These are phyloP conservation scores for Monosporozyma servazzii DNA, from an alignment of 805 yeast genomes.

Conservation along the genomic window DNA sequence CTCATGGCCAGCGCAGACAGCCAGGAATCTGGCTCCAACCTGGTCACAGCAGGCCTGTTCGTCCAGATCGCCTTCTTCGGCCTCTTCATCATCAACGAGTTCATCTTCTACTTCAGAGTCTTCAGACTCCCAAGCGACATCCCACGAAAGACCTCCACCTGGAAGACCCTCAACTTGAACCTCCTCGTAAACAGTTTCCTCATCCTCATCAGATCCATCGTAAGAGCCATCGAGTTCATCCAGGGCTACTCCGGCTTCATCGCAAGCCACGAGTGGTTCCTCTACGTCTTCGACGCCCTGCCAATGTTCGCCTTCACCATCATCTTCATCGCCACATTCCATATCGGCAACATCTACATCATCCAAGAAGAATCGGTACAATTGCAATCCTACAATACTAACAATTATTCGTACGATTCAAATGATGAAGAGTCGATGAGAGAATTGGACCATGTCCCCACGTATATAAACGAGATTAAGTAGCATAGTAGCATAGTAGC, in stretches of 20 bases:
- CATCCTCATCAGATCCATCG: slow-evolving; percentile 28
- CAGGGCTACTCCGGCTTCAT: slow-evolving; percentile 26
- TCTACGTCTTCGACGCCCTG: slow-evolving; percentile 26
- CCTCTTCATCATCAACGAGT: slow-evolving; percentile 19
- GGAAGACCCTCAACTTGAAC: slow-evolving; percentile 11
- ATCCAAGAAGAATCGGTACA: slow-evolving; percentile 14
- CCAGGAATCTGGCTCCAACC: slow-evolving; percentile 13
- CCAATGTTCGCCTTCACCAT: slow-evolving; percentile 19
- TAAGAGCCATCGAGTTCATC: slow-evolving; percentile 26
- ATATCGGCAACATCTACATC: slow-evolving; percentile 9
- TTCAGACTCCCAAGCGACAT: slow-evolving; percentile 1
- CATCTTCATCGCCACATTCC: slow-evolving; percentile 5
- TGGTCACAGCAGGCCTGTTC: slow-evolving; percentile 26
- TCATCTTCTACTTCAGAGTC: slow-evolving; percentile 9
- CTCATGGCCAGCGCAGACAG: slow-evolving; percentile 9
- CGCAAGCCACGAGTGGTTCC: slow-evolving; percentile 20
- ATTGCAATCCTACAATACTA: slow-evolving; percentile 4
- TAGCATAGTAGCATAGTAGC: no score
- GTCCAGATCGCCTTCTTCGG: slow-evolving; percentile 28
- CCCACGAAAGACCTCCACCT: slow-evolving; percentile 4
- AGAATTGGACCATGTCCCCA: background rate
- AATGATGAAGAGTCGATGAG: background rate
- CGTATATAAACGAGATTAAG: background rate
- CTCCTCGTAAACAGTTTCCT: slow-evolving; percentile 11
- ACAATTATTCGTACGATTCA: background rate